Evolutionary conservation across 2,329 filamentous ascomycete genomes (phyloP).

Genomic region (Trichoderma koningiopsis): DNA sequence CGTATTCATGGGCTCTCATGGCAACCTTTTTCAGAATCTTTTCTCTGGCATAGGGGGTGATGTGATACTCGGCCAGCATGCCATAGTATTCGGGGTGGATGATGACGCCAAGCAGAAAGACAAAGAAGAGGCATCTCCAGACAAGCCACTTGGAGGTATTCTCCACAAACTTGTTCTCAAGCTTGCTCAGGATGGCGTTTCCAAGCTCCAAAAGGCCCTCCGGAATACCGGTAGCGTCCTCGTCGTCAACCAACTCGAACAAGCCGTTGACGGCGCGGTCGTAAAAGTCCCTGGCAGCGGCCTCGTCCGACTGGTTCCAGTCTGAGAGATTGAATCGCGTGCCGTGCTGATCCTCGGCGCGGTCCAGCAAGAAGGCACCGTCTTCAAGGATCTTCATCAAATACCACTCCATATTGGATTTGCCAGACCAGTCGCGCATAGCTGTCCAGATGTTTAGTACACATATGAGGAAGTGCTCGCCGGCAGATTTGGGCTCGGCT

Average conservation of each 20-base stretch:
- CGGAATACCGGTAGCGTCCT: conserved; percentile 81
- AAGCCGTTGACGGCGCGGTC: conserved; percentile 76
- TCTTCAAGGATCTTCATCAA: conserved; percentile 93
- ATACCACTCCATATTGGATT: conserved; percentile 87
- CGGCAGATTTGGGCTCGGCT: conserved; percentile 71
- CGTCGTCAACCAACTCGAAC: conserved; percentile 84
- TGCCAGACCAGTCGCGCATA: conserved; percentile 87
- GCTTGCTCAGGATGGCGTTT: conserved; percentile 76
- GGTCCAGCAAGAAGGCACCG: conserved; percentile 86
- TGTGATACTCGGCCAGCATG: conserved; percentile 85
- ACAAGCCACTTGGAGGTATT: conserved; percentile 82
- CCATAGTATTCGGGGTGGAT: conserved; percentile 83
- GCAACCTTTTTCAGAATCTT: conserved; percentile 80
- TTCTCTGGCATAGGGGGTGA: conserved; percentile 86
- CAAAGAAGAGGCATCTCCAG: conserved; percentile 88
- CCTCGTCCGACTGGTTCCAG: conserved; percentile 77
- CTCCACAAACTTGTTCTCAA: conserved; percentile 71
- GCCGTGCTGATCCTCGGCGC: conserved; percentile 75
- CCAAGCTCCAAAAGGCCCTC: conserved; percentile 82
- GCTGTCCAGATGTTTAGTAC: conserved; percentile 86
- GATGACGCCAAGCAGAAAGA: conserved; percentile 80
- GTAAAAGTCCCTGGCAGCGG: conserved; percentile 86
- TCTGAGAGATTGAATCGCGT: conserved; percentile 71
- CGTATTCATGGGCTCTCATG: conserved; percentile 75
- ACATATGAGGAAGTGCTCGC: conserved; percentile 78